Evolutionary conservation across 2,329 filamentous ascomycete species (phyloP).

Genomic region (Neoarthrinium moseri): DNA sequence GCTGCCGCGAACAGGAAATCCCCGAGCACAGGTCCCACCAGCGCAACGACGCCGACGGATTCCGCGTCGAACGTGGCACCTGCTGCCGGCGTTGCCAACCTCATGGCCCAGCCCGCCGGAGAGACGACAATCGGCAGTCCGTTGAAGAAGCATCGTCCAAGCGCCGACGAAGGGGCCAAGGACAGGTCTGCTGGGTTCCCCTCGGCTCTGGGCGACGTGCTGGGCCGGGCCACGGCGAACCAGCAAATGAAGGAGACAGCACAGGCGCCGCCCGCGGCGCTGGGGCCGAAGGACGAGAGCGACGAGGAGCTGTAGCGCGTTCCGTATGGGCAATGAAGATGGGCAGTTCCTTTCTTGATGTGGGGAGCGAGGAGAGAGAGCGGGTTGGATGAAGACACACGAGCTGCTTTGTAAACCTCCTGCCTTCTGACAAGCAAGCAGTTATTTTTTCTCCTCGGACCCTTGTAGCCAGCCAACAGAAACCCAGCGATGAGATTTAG

Average conservation of each 20-base stretch:
- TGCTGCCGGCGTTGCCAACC: conserved; percentile 29
- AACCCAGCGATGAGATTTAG: too few relatives aligned
- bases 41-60: conserved; percentile 40
- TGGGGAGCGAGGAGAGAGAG: too few relatives aligned
- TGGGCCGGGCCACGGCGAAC: conserved; percentile 29
- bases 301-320: conserved; percentile 31
- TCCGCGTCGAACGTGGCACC: conserved; percentile 29
- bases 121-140: conserved; percentile 63
- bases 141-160: conserved; percentile 72
- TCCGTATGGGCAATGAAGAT: too few relatives aligned
- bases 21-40: conserved; percentile 39
- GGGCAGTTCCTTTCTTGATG: too few relatives aligned
- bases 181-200: conserved; percentile 35
- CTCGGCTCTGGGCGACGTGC: conserved; percentile 38
- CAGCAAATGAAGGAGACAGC: conserved; percentile 18
- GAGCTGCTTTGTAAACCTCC: too few relatives aligned
- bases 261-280: conserved; percentile 1
- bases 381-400: too few relatives aligned
- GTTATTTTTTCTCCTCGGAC: too few relatives aligned
- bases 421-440: too few relatives aligned
- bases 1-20: conserved; percentile 44
- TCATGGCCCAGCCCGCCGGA: conserved; percentile 43
- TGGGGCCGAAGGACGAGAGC: conserved; percentile 20
- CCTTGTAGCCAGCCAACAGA: too few relatives aligned
- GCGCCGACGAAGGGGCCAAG: conserved; percentile 48